Conservation (phyloP, 805 yeast genomes). For the Metschnikowia shivogae region DNA sequence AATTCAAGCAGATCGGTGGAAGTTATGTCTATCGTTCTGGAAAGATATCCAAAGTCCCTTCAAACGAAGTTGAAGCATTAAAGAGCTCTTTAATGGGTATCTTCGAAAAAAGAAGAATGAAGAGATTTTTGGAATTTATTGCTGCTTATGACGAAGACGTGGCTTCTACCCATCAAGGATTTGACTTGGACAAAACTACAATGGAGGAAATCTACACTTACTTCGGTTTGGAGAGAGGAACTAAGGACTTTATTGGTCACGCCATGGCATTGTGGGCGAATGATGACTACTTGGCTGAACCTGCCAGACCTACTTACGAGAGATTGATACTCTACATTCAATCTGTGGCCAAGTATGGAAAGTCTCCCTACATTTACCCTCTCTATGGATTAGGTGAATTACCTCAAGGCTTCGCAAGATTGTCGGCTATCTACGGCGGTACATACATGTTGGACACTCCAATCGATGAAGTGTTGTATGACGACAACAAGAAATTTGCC, state of each 20-base stretch:
- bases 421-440: conserved; percentile 96
- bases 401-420: conserved; percentile 98
- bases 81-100: conserved; percentile 91
- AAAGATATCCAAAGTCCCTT: conserved; percentile 89
- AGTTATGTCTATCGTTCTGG: conserved; percentile 90
- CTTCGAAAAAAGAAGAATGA: conserved; percentile 94
- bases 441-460: conserved; percentile 98
- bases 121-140: conserved; percentile 84
- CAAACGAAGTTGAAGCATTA: conserved; percentile 87
- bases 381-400: conserved; percentile 94
- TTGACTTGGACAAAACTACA: conserved; percentile 80
- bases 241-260: conserved; percentile 95
- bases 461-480: conserved; percentile 80
- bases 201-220: conserved; percentile 88
- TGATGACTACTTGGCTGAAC: conserved; percentile 79
- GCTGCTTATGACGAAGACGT: conserved; percentile 78
- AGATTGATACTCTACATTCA: conserved; percentile 81
- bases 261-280: conserved; percentile 97
- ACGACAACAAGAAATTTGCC: conserved; percentile 57
- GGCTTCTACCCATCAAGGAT: conserved; percentile 74
- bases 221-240: conserved; percentile 87
- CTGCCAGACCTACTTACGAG: conserved; percentile 89
- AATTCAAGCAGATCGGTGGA: conserved; percentile 95
- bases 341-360: conserved; percentile 91
- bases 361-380: conserved; percentile 94